Evolutionary conservation across 257 asterid genomes (phyloP).

Genomic region (Misopates orontium): DNA sequence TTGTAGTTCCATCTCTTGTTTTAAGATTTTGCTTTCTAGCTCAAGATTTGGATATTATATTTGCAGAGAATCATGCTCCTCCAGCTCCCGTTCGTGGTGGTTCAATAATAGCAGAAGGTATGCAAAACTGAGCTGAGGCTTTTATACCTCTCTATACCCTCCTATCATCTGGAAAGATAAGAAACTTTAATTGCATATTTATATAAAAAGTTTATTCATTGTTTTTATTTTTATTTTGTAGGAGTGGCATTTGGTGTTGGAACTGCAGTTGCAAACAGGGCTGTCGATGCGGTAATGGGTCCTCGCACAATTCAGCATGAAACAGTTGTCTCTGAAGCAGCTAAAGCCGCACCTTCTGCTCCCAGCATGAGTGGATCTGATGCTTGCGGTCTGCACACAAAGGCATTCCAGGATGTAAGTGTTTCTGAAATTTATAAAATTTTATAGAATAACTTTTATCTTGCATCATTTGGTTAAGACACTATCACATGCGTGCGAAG

Average conservation of each 20-base stretch:
- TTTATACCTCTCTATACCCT: too few species aligned
- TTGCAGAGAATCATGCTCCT: constrained; percentile 64
- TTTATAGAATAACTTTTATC: too few species aligned
- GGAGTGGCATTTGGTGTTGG: constrained; percentile 95
- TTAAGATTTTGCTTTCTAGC: not conserved
- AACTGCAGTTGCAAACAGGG: constrained; percentile 88
- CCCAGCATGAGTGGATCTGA: constrained; percentile 52
- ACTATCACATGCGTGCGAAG: too few species aligned
- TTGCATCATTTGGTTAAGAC: too few species aligned
- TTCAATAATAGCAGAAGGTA: constrained; percentile 78
- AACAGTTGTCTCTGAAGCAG: constrained; percentile 56
- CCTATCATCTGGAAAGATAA: too few species aligned
- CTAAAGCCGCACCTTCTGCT: constrained; percentile 41
- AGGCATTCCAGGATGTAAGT: constrained; percentile 91
- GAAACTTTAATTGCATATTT: too few species aligned
- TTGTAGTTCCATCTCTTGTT: too few species aligned
- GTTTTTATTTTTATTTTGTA: constrained; percentile 14
- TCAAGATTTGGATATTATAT: constrained; percentile 14
- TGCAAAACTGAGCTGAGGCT: not conserved
- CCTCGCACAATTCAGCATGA: constrained; percentile 89
- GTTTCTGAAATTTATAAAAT: not conserved
- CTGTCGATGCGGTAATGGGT: constrained; percentile 83
- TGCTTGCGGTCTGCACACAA: constrained; percentile 60
- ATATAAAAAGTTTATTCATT: not conserved
- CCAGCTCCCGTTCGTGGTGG: constrained; percentile 67